Evolutionary conservation across 169 alveolate species (phyloP), one percentile per base, ranked within the genome.

Genomic region (Eimeria maxima): DNA sequence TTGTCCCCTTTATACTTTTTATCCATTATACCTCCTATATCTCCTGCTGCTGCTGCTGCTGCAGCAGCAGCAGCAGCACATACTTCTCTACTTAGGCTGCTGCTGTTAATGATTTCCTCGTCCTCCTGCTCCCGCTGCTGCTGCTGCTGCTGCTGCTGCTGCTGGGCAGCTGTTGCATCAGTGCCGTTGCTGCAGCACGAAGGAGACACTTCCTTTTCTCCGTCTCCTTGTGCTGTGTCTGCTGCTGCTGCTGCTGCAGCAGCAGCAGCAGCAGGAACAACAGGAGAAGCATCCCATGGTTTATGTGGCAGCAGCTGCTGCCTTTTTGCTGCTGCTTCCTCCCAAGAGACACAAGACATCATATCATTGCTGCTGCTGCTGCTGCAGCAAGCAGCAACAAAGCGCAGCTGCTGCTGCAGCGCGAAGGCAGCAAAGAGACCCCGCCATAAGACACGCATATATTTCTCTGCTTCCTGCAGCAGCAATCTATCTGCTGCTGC

Each of bases 341-440:
- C 11, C 5, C 5, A 50, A 11, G 57, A 50, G 57, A 57, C 57
- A 13, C 93, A 22, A 5, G 93, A 20, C n/a, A n/a, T n/a, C n/a
- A n/a, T n/a, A n/a, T n/a, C n/a, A 33, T 80, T 27, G n/a, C 42
- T 22, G 2, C 63, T 63, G 45, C 81, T 14, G 24, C 67, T 50
- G 63, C 47, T 20, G 76, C 81, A 63, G 93, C 93, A 86, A 42
- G 93, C 93, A 86, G 93, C 80, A 63, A 86, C 60, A 27, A 86
- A 57, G 24, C 47, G 45, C 81, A 86, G 81, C 42, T 57, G 50
- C 38, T 86, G 80, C 93, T 63, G 93, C 81, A 63, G 81, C 16
- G 65, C 93, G 18, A 57, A 60, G 57, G 93, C 80, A 33, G 93
- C 80, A 27, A 29, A 29, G 0, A 63, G 60, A 53, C 65, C 57